Base-by-base conservation (phyloP, 768 basidiomycete species). In the Gautieria morchelliformis region DNA sequence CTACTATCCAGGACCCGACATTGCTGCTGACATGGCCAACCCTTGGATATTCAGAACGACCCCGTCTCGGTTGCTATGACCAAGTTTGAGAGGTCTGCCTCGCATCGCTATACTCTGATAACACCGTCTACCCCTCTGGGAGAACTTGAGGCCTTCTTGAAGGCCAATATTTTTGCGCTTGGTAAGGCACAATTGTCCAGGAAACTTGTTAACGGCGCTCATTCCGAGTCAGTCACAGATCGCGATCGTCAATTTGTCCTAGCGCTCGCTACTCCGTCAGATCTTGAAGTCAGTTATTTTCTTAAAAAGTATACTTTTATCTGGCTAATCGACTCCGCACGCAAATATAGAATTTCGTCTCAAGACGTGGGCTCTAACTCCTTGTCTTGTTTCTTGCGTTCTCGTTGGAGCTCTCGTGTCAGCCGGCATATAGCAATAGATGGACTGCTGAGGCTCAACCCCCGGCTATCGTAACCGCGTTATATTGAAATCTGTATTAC, bases 131-230 rank as follows among this genome's bases (percentile, higher is more conserved):
- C 92, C 6, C 79, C 89, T 2, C 76, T 95, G 10, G 79, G 80
- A 0, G 89, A 91, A 12, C 74, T 95, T n/a, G 91, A 93, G 63
- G 75, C 73, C 11, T 96, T 96, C 70, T 73, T 95, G 53, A 72
- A 75, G 61, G 55, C 73, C 20, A 85, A 89, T 61, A 76, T 86
- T 41, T 92, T 92, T 61, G 90, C 89, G 2, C 69, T 93, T 27
- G 85, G 89, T 86, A 53, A 47, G 77, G 45, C 24, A 4, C 9
- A 3, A 57, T 49, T 27, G 22, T 5, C 3, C 32, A 1, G 27
- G 20, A n/a, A 30, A 49, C 24, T 49, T 30, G 11, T 49, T 49
- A 46, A 46, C 17, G 7, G 14, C 9, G 10, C 35, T 9, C 14
- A 37, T 9, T 14, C 14, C 35, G 35, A 37, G 17, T 19, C 60